Evolutionary conservation across 1,284 basidiomycete species (phyloP).

Genomic region (Ceratobasidium theobromae): DNA sequence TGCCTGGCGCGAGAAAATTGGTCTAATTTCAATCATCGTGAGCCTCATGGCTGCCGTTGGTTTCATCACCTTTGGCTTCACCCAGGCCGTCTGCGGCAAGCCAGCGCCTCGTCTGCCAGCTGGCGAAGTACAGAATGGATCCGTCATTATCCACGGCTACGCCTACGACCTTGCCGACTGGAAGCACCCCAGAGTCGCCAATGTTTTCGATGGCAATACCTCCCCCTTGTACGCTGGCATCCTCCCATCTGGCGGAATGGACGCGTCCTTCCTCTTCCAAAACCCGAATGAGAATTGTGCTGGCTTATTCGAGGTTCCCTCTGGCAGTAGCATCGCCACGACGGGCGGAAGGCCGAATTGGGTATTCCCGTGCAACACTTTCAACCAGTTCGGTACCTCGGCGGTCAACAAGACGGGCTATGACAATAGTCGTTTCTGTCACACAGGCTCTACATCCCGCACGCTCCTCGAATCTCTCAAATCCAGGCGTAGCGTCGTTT

Average conservation of each 20-base stretch:
- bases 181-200: constrained; percentile 70
- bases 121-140: constrained; percentile 74
- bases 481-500: constrained; percentile 54
- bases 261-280: constrained; percentile 94
- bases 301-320: constrained; percentile 70
- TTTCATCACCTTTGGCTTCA: constrained; percentile 99
- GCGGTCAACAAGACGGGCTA: constrained; percentile 70
- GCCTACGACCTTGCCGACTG: constrained; percentile 90
- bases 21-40: constrained; percentile 80
- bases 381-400: constrained; percentile 68
- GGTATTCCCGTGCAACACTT: constrained; percentile 97
- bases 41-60: constrained; percentile 89
- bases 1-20: constrained; percentile 99
- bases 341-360: constrained; percentile 63
- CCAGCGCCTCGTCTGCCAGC: constrained; percentile 79
- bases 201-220: constrained; percentile 69
- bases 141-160: constrained; percentile 91
- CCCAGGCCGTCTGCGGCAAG: constrained; percentile 86
- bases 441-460: constrained; percentile 61
- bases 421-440: constrained; percentile 67
- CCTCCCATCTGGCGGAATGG: constrained; percentile 81
- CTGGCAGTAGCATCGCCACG: constrained; percentile 63
- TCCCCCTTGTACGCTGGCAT: constrained; percentile 81
- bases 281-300: constrained; percentile 82
- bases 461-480: constrained; percentile 46